A percentile compares a stretch with the other conserved stretches of the same genome.
Evolutionary conservation across 2,329 filamentous ascomycete genomes (phyloP).

Genomic region (Talaromyces sp.): DNA sequence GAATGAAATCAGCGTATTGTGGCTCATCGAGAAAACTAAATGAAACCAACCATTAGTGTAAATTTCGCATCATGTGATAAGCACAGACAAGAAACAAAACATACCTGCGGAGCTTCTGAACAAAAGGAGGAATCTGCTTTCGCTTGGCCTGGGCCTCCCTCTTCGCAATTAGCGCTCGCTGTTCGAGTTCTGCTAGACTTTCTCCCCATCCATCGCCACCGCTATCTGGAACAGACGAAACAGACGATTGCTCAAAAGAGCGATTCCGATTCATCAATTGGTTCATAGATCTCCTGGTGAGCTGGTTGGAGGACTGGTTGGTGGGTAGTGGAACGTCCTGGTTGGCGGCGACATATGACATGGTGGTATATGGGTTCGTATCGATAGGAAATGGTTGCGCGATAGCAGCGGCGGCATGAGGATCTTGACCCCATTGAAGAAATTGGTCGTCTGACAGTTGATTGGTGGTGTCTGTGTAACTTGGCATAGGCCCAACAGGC

Average conservation of each 20-base stretch:
- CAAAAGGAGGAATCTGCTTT: slow-evolving; percentile 95
- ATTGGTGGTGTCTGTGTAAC: slow-evolving; percentile 42
- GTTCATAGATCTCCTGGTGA: slow-evolving; percentile 39
- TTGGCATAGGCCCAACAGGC: slow-evolving; percentile 51
- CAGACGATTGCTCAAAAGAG: slow-evolving; percentile 36
- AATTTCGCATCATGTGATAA: slow-evolving; percentile 16
- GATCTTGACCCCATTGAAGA: slow-evolving; percentile 53
- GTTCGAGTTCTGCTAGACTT: slow-evolving; percentile 74
- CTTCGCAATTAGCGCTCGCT: slow-evolving; percentile 76
- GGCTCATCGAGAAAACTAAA: slow-evolving; percentile 85
- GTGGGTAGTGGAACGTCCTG: slow-evolving; percentile 50
- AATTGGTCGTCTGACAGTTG: slow-evolving; percentile 53
- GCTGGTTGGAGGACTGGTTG: slow-evolving; percentile 42
- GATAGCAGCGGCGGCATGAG: slow-evolving; percentile 29
- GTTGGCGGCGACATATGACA: slow-evolving; percentile 38
- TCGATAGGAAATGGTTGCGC: slow-evolving; percentile 29
- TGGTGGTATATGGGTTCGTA: slow-evolving; percentile 41
- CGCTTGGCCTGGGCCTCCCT: slow-evolving; percentile 83
- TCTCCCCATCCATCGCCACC: slow-evolving; percentile 49
- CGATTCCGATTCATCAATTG: slow-evolving; percentile 39
- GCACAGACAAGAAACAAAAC: slow-evolving; percentile 25
- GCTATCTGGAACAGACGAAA: slow-evolving; percentile 23
- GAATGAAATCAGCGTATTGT: slow-evolving; percentile 90
- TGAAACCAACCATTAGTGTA: neutral
- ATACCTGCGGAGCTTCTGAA: slow-evolving; percentile 96